Evolutionary conservation across 805 yeast genomes (phyloP).

Genomic region (Kuraishia hungarica): DNA sequence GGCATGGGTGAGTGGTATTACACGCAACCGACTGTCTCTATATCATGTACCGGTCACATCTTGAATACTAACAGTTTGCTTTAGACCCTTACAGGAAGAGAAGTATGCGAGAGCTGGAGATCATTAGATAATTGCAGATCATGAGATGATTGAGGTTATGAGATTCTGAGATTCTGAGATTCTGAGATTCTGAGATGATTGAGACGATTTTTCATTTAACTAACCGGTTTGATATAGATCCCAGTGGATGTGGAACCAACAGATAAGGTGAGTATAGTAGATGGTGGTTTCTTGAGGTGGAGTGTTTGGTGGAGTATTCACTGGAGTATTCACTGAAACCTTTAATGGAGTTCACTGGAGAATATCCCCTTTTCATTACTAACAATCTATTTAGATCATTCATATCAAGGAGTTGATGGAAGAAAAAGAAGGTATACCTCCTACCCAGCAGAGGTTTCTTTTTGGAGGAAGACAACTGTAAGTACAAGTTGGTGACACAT

Average conservation of each 20-base stretch:
- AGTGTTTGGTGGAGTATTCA: too few species aligned
- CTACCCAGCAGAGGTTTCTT: conserved; percentile 87
- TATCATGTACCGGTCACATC: too few species aligned
- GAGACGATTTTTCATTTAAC: not conserved
- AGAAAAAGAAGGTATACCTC: conserved; percentile 96
- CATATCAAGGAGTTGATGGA: conserved; percentile 87
- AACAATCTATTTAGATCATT: conserved; percentile 25
- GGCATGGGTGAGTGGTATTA: too few species aligned
- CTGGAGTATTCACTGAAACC: too few species aligned
- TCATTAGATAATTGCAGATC: too few species aligned
- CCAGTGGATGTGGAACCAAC: conserved; percentile 65
- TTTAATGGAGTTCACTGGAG: too few species aligned
- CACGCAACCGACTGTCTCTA: too few species aligned
- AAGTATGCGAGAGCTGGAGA: conserved; percentile 27
- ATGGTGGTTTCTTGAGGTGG: too few species aligned
- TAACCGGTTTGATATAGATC: conserved; percentile 27
- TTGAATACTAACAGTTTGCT: conserved; percentile 2
- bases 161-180: too few species aligned
- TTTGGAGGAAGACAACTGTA: conserved; percentile 86
- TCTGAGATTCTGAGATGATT: too few species aligned
- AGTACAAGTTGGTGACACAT: conserved; percentile 21
- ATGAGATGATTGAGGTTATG: too few species aligned
- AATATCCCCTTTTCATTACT: conserved; percentile 2
- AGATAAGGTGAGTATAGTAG: conserved; percentile 41
- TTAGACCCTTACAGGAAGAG: conserved; percentile 72